A percentile compares a stretch with the other conserved stretches of the same genome.
These are phyloP conservation scores for Alloteropsis semialata DNA, from an alignment of 176 grass and related monocot species.

Conservation along the genomic window DNA sequence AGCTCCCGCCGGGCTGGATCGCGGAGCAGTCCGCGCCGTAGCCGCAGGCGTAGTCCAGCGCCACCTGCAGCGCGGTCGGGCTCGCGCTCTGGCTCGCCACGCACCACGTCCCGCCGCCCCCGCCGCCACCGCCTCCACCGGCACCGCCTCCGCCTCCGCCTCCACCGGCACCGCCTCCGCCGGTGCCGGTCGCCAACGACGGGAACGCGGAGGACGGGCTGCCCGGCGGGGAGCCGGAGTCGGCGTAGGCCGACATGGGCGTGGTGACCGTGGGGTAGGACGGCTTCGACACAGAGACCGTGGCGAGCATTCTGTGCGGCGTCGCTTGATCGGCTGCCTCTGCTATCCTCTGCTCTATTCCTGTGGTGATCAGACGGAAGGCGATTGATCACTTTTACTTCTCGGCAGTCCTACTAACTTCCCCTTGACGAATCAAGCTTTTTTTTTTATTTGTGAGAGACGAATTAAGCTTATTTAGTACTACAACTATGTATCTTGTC, in stretches of 20 bases:
- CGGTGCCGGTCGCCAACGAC: slow-evolving; percentile 18
- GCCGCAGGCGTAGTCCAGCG: slow-evolving; percentile 80
- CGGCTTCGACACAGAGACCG: slow-evolving; percentile 58
- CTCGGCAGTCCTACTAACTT: too few relatives aligned
- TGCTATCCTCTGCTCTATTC: slow-evolving; percentile 4
- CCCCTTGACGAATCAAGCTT: too few relatives aligned
- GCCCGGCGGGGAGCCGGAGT: background rate
- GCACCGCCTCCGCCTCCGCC: background rate
- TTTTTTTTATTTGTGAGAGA: too few relatives aligned
- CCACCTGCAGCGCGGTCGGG: slow-evolving; percentile 64
- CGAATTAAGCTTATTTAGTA: too few relatives aligned
- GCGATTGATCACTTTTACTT: background rate
- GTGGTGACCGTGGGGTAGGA: slow-evolving; percentile 47
- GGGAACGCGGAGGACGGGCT: slow-evolving; percentile 25
- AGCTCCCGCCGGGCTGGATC: slow-evolving; percentile 68
- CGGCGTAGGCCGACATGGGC: slow-evolving; percentile 29
- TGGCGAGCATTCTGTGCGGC: slow-evolving; percentile 34
- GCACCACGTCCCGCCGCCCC: slow-evolving; percentile 63
- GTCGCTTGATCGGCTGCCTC: slow-evolving; percentile 1
- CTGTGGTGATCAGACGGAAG: slow-evolving; percentile 2
- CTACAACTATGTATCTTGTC: too few relatives aligned
- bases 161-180: background rate
- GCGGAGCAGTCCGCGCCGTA: slow-evolving; percentile 70
- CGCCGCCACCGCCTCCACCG: background rate
- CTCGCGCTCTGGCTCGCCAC: slow-evolving; percentile 60